Conservation (phyloP, 2,329 filamentous ascomycete genomes). For the Penicillium sp. region DNA sequence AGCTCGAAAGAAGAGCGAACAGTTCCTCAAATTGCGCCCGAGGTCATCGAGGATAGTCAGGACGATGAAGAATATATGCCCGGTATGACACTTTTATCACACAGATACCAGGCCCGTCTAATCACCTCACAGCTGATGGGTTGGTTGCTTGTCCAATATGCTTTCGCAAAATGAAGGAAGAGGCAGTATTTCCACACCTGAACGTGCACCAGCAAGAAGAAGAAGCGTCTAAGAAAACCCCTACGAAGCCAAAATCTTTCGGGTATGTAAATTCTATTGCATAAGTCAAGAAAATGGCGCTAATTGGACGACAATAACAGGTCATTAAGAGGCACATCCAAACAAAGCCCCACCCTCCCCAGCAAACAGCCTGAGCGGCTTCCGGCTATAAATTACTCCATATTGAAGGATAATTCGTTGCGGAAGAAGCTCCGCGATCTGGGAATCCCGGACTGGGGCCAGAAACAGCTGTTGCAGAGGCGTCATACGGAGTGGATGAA, state of each 20-base stretch:
- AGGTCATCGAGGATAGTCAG: slow-evolving; percentile 42
- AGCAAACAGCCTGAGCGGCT: slow-evolving; percentile 59
- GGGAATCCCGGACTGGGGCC: slow-evolving; percentile 70
- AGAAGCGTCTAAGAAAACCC: slow-evolving; percentile 1
- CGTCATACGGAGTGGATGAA: slow-evolving; percentile 93
- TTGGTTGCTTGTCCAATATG: slow-evolving; percentile 84
- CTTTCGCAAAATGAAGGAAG: slow-evolving; percentile 71
- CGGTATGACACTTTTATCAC: slow-evolving; percentile 23
- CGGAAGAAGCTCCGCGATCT: slow-evolving; percentile 79
- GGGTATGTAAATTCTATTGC: slow-evolving; percentile 24
- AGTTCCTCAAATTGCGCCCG: slow-evolving; percentile 6
- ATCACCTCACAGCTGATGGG: slow-evolving; percentile 59
- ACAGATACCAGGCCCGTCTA: slow-evolving; percentile 6
- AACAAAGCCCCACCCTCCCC: slow-evolving; percentile 17
- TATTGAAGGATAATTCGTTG: slow-evolving; percentile 75
- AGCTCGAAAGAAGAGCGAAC: background rate
- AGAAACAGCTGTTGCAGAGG: slow-evolving; percentile 67
- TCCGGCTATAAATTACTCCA: slow-evolving; percentile 78
- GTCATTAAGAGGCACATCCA: slow-evolving; percentile 22
- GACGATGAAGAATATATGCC: slow-evolving; percentile 37
- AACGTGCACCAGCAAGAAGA: slow-evolving; percentile 49
- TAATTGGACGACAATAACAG: slow-evolving; percentile 21
- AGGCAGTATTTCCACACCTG: slow-evolving; percentile 79
- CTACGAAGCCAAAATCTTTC: slow-evolving; percentile 21
- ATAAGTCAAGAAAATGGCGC: slow-evolving; percentile 2